Evolutionary conservation across 1,139 yeast species (phyloP).

Genomic region (Arxiozyma slooffiae): DNA sequence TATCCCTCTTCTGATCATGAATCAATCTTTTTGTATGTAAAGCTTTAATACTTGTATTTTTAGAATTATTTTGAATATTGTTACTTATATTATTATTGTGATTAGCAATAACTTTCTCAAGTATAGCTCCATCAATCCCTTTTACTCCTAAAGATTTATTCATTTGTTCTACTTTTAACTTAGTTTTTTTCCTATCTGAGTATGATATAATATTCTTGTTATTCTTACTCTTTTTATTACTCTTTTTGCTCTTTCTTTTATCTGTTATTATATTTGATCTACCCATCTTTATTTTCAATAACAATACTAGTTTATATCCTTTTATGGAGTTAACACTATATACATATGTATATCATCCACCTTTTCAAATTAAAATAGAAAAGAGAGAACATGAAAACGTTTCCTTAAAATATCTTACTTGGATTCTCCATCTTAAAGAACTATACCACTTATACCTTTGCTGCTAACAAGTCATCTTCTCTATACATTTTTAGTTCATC

Average conservation of each 20-base stretch:
- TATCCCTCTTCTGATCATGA: slow-evolving; percentile 37
- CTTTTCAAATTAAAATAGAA: no score
- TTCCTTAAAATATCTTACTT: no score
- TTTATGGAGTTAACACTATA: no score
- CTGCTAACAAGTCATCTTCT: no score
- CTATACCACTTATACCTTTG: no score
- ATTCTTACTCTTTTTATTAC: slow-evolving; percentile 11
- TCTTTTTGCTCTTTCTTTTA: slow-evolving; percentile 6
- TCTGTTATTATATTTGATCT: slow-evolving; percentile 1
- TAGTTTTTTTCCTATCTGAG: slow-evolving; percentile 21
- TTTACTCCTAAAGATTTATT: slow-evolving; percentile 12
- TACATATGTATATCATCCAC: no score
- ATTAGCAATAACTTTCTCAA: background rate
- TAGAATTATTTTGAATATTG: slow-evolving; percentile 3
- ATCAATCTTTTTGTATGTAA: slow-evolving; percentile 33
- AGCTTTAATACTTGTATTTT: slow-evolving; percentile 30
- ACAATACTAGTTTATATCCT: no score
- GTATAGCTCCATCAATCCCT: background rate
- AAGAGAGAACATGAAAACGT: no score
- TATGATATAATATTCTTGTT: slow-evolving; percentile 11
- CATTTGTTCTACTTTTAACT: slow-evolving; percentile 20
- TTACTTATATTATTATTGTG: background rate
- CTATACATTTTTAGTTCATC: no score
- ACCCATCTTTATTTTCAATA: slow-evolving; percentile 1
- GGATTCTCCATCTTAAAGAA: no score